Evolutionary conservation across 768 basidiomycete species (phyloP).

Genomic region (Collybia sordida): DNA sequence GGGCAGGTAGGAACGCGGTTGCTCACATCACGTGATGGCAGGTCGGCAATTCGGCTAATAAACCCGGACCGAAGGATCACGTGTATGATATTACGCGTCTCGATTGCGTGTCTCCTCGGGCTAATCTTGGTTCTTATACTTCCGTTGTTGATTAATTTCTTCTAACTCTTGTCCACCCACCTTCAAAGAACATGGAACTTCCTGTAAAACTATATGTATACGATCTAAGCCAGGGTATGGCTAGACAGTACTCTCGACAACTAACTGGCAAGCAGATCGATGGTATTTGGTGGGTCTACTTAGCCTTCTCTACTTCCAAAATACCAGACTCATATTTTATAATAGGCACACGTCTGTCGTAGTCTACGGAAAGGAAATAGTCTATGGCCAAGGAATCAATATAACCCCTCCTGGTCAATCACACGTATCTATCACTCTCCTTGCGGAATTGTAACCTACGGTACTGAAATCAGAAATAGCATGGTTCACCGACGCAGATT

Average conservation of each 20-base stretch:
- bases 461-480: conserved; percentile 36
- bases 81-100: too few species aligned
- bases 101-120: not conserved
- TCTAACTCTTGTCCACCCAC: not conserved
- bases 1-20: too few species aligned
- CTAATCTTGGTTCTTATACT: not conserved
- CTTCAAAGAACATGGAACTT: conserved; percentile 22
- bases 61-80: too few species aligned
- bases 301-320: not conserved
- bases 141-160: not conserved
- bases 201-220: conserved; percentile 87
- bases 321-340: conserved; percentile 3
- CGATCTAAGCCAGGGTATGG: conserved; percentile 88
- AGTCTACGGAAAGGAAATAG: conserved; percentile 81
- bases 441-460: not conserved
- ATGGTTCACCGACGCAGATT: conserved; percentile 70
- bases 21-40: too few species aligned
- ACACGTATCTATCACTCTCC: conserved; percentile 57
- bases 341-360: conserved; percentile 92
- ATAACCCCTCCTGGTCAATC: conserved; percentile 75
- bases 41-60: too few species aligned
- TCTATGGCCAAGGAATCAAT: conserved; percentile 86
- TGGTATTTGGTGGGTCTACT: conserved; percentile 71
- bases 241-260: conserved; percentile 72
- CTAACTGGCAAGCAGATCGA: conserved; percentile 89